These are phyloP conservation scores for Plantago elongata DNA, from an alignment of 257 asterid species.

Conservation along the genomic window DNA sequence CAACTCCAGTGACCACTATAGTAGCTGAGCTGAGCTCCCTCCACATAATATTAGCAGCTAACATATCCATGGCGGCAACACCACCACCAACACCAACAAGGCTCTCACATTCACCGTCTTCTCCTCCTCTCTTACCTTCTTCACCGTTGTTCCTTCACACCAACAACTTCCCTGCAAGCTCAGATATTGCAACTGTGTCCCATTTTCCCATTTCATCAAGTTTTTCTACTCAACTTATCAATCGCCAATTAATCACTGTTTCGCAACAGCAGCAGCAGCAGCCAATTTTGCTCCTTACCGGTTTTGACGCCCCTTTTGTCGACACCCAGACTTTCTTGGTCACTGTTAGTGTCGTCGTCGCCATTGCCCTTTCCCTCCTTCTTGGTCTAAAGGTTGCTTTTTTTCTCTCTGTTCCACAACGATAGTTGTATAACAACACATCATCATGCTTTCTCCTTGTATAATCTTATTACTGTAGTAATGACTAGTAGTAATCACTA, in stretches of 20 bases:
- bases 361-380: constrained; percentile 75
- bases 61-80: constrained; percentile 30
- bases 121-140: constrained; percentile 19
- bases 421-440: too few relatives aligned
- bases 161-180: constrained; percentile 19
- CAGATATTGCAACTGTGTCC: constrained; percentile 35
- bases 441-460: too few relatives aligned
- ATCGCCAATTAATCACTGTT: constrained; percentile 18
- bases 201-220: constrained; percentile 19
- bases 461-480: background rate
- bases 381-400: constrained; percentile 74
- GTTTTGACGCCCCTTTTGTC: constrained; percentile 44
- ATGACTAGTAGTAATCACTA: too few relatives aligned
- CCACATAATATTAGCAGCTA: constrained; percentile 31
- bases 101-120: constrained; percentile 31
- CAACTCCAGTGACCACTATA: too few relatives aligned
- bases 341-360: constrained; percentile 70
- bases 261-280: constrained; percentile 32
- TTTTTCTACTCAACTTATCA: constrained; percentile 23
- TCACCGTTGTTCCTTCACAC: background rate
- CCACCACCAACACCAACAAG: constrained; percentile 35
- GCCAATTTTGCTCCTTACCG: constrained; percentile 59
- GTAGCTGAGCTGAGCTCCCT: constrained; percentile 16
- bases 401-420: background rate
- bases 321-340: constrained; percentile 86